A percentile compares a stretch with the other conserved stretches of the same genome.
These are phyloP conservation scores for Lyophyllum atratum DNA, from an alignment of 768 basidiomycete species.

Conservation along the genomic window DNA sequence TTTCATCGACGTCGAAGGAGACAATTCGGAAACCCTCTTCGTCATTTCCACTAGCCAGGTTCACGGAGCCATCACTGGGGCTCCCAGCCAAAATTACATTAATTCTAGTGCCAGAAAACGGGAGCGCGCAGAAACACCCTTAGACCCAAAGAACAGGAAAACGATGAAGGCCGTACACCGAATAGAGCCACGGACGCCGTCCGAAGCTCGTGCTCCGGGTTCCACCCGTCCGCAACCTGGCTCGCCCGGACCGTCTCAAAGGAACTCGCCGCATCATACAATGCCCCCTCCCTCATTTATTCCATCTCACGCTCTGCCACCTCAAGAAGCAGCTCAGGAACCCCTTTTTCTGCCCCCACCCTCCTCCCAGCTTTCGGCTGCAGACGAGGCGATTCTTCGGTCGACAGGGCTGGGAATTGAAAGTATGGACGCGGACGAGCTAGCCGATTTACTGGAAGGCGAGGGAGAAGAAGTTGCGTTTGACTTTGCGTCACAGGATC, in stretches of 20 bases:
- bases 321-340: constrained; percentile 30
- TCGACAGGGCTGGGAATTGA: constrained; percentile 70
- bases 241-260: background rate
- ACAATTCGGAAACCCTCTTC: constrained; percentile 65
- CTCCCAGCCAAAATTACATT: constrained; percentile 25
- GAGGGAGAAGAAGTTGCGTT: constrained; percentile 59
- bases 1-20: constrained; percentile 76
- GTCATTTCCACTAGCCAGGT: constrained; percentile 78
- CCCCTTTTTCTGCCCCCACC: constrained; percentile 45
- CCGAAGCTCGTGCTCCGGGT: constrained; percentile 4
- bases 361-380: constrained; percentile 61
- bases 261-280: background rate
- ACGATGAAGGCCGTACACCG: constrained; percentile 53
- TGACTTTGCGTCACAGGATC: constrained; percentile 31
- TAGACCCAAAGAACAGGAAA: constrained; percentile 49
- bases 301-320: constrained; percentile 18
- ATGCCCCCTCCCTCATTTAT: constrained; percentile 18
- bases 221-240: background rate
- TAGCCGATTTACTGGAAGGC: constrained; percentile 59
- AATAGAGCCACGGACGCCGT: constrained; percentile 17
- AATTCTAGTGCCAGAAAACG: constrained; percentile 39
- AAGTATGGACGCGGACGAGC: constrained; percentile 62
- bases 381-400: constrained; percentile 52
- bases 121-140: constrained; percentile 40
- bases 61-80: constrained; percentile 36